Percentiles rank a stretch among this genome's conserved stretches.
Conservation (phyloP, 2,329 filamentous ascomycete species). For the Pyricularia sp. region DNA sequence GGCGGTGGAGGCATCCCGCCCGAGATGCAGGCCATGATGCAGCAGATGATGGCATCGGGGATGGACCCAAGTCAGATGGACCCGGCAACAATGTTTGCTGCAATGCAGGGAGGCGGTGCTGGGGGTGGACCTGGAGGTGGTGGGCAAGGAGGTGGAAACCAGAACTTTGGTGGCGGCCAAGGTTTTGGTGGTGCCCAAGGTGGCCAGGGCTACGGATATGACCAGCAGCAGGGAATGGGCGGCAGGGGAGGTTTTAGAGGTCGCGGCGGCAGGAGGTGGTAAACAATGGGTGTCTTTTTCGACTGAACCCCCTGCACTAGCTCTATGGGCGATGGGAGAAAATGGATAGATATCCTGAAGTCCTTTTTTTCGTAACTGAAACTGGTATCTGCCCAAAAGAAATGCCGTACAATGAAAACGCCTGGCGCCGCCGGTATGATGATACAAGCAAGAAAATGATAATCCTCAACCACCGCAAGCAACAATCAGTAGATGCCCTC, state of each 20-base stretch:
- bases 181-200: slow-evolving; percentile 43
- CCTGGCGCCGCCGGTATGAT: neutral
- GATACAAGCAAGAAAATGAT: neutral
- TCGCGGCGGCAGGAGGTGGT: slow-evolving; percentile 10
- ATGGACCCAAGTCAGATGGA: slow-evolving; percentile 62
- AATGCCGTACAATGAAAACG: neutral
- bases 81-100: slow-evolving; percentile 46
- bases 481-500: slow-evolving; percentile 16
- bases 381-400: neutral
- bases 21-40: slow-evolving; percentile 61
- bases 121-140: slow-evolving; percentile 27
- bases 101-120: slow-evolving; percentile 37
- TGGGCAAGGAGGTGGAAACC: slow-evolving; percentile 39
- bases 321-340: neutral
- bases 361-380: neutral
- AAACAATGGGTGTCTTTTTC: neutral
- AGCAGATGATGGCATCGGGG: slow-evolving; percentile 58
- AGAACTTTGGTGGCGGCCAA: slow-evolving; percentile 29
- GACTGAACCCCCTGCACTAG: neutral
- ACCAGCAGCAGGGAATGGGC: slow-evolving; percentile 30
- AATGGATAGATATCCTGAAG: neutral
- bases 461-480: neutral
- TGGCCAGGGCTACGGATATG: slow-evolving; percentile 31
- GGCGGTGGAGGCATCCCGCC: slow-evolving; percentile 48
- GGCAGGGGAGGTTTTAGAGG: slow-evolving; percentile 11